These are phyloP conservation scores for Przewalskia tangutica DNA, from an alignment of 257 asterid species.

Conservation along the genomic window DNA sequence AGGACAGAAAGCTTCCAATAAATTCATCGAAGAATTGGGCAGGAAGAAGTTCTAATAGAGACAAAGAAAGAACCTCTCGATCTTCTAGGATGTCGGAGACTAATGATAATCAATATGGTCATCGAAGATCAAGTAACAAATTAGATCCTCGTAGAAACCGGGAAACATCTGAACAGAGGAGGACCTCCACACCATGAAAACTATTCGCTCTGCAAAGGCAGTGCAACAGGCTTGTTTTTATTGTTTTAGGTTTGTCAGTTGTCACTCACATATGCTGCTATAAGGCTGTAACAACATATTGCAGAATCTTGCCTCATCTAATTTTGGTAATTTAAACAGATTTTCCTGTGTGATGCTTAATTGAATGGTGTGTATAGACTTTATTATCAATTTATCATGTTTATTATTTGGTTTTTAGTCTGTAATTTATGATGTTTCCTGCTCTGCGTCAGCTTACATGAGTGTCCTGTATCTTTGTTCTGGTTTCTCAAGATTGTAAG, in stretches of 20 bases:
- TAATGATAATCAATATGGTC: conserved; percentile 14
- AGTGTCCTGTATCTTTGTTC: neutral
- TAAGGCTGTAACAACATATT: neutral
- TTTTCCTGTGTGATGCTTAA: neutral
- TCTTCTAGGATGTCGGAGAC: conserved; percentile 21
- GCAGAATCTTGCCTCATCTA: neutral
- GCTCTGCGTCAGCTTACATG: neutral
- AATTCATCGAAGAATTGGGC: conserved; percentile 19
- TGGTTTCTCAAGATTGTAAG: neutral
- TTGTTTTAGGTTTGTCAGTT: neutral
- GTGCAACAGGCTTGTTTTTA: neutral
- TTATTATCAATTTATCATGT: no score
- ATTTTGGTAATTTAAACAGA: neutral
- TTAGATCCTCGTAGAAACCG: conserved; percentile 18
- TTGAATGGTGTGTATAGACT: neutral
- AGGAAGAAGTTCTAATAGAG: neutral
- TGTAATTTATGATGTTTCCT: neutral
- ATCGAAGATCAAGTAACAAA: conserved; percentile 13
- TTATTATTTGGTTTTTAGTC: neutral
- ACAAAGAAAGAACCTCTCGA: conserved; percentile 1
- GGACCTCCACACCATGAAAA: conserved; percentile 15
- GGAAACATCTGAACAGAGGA: conserved; percentile 17
- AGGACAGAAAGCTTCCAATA: neutral
- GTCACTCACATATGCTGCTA: neutral
- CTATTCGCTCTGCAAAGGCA: neutral